Base-by-base conservation (phyloP, 768 basidiomycete genomes). In the Pleurotus platypus region DNA sequence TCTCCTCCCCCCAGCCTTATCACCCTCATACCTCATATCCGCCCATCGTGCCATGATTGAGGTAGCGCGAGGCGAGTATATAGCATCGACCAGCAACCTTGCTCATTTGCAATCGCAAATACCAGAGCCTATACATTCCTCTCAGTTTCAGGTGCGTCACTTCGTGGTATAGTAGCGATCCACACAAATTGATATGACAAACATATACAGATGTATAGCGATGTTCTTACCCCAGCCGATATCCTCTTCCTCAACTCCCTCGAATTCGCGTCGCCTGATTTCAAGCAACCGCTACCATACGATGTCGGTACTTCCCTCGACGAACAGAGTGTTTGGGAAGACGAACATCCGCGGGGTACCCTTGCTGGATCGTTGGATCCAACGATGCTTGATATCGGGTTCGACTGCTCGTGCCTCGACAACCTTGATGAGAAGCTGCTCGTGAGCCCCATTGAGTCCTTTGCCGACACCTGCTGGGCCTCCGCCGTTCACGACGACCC, bases 401-500 rank as follows among this genome's bases (percentile, higher is more conserved):
- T 78, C 58, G 75, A 78, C 63, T 66, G 69, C 7, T 62, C 70
- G 5, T 76, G 76, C 60, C 70, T 78, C 18, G 66, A 75, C 57
- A 68, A 68, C 39, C 72, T 78, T 38, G 77, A 78, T 62, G 67
- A 76, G 18, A 71, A 76, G 58, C 72, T 78, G 0, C 70, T 78
- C 9, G 62, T 71, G 27, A 68, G 70, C 0, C 77, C 77, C 8
- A 63, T 69, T 2, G 73, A 75, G 22, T 68, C 75, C 22, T 78
- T 77, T 60, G 73, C 75, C 3, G 78, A 78, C 49, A 55, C 75
- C 1, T 78, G 77, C 58, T 78, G 76, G 56, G 61, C 70, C 11
- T 69, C 68, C 46, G 76, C 77, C 5, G 71, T 77, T n/a, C 66
- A 71, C 35, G 72, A 73, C 40, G 22, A 54, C 49, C 57, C 60